Evolutionary conservation across 73 alveolate species (phyloP).

Genomic region (Urostyla sp.): DNA sequence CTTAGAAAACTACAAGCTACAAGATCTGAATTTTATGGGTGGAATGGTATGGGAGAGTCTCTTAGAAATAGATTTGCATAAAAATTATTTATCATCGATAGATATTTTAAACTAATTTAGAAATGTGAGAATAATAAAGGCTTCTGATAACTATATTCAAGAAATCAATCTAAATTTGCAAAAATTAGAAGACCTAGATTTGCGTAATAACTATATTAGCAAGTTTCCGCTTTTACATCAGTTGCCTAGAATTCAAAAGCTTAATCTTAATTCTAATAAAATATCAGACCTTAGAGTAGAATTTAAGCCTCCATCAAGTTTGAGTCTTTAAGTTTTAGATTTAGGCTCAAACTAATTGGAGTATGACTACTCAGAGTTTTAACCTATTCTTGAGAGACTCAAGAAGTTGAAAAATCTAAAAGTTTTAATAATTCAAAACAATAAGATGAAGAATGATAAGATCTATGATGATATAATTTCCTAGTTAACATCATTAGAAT

Average conservation of each 20-base stretch:
- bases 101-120: conserved; percentile 60
- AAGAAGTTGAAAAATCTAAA: conserved; percentile 51
- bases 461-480: conserved; percentile 24
- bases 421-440: conserved; percentile 12
- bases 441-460: conserved; percentile 52
- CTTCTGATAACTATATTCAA: conserved; percentile 58
- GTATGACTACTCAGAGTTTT: conserved; percentile 20
- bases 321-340: conserved; percentile 38
- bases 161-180: conserved; percentile 54
- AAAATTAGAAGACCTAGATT: conserved; percentile 59
- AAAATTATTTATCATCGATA: conserved; percentile 43
- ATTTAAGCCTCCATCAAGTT: conserved; percentile 34
- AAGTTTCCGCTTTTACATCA: conserved; percentile 60
- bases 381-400: conserved; percentile 26
- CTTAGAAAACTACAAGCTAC: conserved; percentile 22
- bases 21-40: conserved; percentile 26
- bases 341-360: conserved; percentile 50
- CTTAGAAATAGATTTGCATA: conserved; percentile 35
- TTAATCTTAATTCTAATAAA: conserved; percentile 50
- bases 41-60: conserved; percentile 60
- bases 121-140: conserved; percentile 44
- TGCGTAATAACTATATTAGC: conserved; percentile 46
- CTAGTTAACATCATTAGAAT: conserved; percentile 31
- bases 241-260: conserved; percentile 53
- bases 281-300: conserved; percentile 48